A percentile compares a stretch with the other conserved stretches of the same genome.
Evolutionary conservation across 2,329 filamentous ascomycete species (phyloP).

Genomic region (Aspergillus intermedius): DNA sequence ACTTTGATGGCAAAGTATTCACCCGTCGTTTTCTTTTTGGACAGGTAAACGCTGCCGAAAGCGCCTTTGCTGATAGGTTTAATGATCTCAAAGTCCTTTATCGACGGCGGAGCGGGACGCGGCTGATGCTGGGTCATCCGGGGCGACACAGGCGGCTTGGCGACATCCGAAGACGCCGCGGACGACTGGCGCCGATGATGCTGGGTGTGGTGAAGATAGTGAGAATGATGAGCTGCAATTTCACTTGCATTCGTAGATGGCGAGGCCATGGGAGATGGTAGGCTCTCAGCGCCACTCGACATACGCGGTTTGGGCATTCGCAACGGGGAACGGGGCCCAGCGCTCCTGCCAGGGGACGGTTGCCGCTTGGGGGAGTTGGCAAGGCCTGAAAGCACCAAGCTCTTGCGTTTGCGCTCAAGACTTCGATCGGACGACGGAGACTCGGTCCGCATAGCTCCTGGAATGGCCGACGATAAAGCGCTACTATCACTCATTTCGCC

Average conservation of each 20-base stretch:
- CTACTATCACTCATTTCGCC: conserved; percentile 79
- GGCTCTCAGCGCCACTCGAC: conserved; percentile 44
- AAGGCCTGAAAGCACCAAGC: conserved; percentile 72
- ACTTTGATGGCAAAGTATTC: conserved; percentile 99
- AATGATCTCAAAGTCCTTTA: conserved; percentile 99
- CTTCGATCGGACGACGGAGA: conserved; percentile 86
- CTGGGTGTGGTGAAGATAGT: conserved; percentile 52
- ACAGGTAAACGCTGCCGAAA: conserved; percentile 94
- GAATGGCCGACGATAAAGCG: conserved; percentile 70
- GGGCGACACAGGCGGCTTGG: conserved; percentile 70
- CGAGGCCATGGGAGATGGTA: conserved; percentile 82
- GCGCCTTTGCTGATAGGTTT: conserved; percentile 99
- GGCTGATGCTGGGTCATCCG: conserved; percentile 76
- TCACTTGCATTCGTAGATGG: conserved; percentile 80
- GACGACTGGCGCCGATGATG: conserved; percentile 90
- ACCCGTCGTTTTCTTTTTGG: conserved; percentile 96
- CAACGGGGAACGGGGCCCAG: conserved; percentile 75
- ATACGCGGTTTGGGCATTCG: conserved; percentile 76
- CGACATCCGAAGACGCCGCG: conserved; percentile 67
- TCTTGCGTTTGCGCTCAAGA: conserved; percentile 78
- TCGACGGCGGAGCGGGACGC: conserved; percentile 84
- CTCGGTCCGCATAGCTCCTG: conserved; percentile 67
- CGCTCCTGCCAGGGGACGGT: conserved; percentile 73
- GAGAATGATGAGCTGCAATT: conserved; percentile 45
- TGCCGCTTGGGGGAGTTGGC: conserved; percentile 71